These are phyloP conservation scores for Madurella mycetomatis DNA, from an alignment of 2,329 filamentous ascomycete genomes.

Conservation along the genomic window DNA sequence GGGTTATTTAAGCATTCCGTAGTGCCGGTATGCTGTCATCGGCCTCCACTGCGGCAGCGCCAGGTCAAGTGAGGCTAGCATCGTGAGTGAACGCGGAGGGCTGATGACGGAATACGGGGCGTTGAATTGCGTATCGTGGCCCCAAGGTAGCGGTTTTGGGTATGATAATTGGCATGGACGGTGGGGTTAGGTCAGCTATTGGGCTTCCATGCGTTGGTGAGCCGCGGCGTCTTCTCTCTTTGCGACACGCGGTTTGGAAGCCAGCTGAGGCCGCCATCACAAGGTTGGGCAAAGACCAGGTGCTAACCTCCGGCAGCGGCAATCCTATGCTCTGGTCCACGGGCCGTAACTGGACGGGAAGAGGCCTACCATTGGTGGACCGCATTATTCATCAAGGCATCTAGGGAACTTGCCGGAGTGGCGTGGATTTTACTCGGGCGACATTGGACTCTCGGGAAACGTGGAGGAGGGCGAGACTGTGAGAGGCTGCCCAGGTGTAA, in stretches of 20 bases:
- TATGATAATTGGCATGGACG: background rate
- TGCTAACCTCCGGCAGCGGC: background rate
- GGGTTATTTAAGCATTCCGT: background rate
- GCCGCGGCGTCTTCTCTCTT: background rate
- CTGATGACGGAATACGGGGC: background rate
- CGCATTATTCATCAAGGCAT: background rate
- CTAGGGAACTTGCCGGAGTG: background rate
- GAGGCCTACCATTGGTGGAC: background rate
- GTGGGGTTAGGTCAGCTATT: background rate
- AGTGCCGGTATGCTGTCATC: background rate
- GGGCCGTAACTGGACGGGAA: background rate
- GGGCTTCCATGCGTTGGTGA: background rate
- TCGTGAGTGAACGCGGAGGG: background rate
- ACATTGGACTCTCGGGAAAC: too few relatives aligned
- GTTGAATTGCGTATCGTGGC: background rate
- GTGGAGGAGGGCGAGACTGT: too few relatives aligned
- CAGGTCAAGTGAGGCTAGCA: background rate
- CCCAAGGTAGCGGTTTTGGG: background rate
- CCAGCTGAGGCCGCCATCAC: too few relatives aligned
- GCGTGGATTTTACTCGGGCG: too few relatives aligned
- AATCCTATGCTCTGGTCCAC: background rate
- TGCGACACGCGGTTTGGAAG: background rate
- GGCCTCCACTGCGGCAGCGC: background rate
- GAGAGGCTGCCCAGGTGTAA: too few relatives aligned
- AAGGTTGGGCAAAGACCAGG: background rate